These are phyloP conservation scores for Cantharellus cinnabarinus DNA, from an alignment of 768 basidiomycete genomes.

Conservation along the genomic window DNA sequence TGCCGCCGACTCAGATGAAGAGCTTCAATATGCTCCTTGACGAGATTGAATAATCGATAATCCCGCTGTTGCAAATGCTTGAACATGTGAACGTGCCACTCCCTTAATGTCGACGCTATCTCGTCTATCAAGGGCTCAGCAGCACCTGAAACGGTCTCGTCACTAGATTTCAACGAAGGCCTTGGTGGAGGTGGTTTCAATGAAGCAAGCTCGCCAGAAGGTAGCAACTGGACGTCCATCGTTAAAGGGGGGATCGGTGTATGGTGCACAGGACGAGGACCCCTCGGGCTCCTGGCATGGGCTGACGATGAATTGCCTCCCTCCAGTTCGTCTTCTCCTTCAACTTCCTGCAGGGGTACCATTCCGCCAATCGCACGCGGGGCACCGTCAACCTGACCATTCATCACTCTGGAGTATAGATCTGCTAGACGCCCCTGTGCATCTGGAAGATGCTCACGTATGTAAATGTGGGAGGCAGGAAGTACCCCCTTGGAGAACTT, in stretches of 20 bases:
- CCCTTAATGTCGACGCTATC: conserved; percentile 85
- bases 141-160: conserved; percentile 72
- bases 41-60: conserved; percentile 71
- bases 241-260: conserved; percentile 2
- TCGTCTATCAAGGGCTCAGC: conserved; percentile 88
- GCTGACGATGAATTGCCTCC: not conserved
- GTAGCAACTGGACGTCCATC: conserved; percentile 11
- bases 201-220: conserved; percentile 14
- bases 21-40: conserved; percentile 76
- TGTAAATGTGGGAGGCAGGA: conserved; percentile 69
- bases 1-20: conserved; percentile 84
- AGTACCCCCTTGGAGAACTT: conserved; percentile 83
- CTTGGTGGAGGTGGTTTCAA: conserved; percentile 62
- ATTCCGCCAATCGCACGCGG: conserved; percentile 15
- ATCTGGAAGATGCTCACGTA: conserved; percentile 71
- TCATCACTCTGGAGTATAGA: conserved; percentile 30
- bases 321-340: conserved; percentile 28
- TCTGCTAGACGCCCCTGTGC: conserved; percentile 72
- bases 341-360: conserved; percentile 33
- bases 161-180: conserved; percentile 85
- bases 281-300: not conserved
- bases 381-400: not conserved
- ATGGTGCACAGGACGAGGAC: conserved; percentile 1
- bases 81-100: conserved; percentile 89
- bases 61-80: conserved; percentile 76